phyloP scores from a whole-genome alignment of 1,139 yeast species.

The Yamadazyma spencermartinsiae region DNA sequence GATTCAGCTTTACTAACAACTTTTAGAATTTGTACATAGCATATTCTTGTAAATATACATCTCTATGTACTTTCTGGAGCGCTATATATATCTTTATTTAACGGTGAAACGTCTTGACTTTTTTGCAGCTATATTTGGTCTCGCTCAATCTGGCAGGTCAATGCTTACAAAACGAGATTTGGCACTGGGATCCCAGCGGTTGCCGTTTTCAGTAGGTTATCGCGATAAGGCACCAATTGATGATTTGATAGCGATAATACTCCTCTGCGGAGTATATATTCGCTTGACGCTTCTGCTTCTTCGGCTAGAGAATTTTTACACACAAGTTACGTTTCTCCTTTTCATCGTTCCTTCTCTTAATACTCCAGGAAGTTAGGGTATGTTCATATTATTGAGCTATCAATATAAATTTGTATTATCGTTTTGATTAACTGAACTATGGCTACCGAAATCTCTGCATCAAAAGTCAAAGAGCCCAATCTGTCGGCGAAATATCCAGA shows the following conservation, averaged over 20 bases:
- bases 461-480: slow-evolving; percentile 3
- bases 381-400: slow-evolving; percentile 11
- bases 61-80: not conserved
- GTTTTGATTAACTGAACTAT: slow-evolving; percentile 6
- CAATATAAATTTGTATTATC: slow-evolving; percentile 12
- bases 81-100: not conserved
- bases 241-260: not conserved
- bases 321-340: too few relatives aligned
- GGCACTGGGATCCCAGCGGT: not conserved
- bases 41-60: not conserved
- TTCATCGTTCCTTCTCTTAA: slow-evolving; percentile 4
- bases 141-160: not conserved
- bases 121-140: not conserved
- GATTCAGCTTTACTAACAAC: not conserved
- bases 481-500: slow-evolving; percentile 9
- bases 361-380: too few relatives aligned
- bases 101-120: not conserved
- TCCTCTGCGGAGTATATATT: not conserved
- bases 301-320: too few relatives aligned
- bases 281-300: too few relatives aligned
- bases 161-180: not conserved
- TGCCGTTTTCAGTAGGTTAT: not conserved
- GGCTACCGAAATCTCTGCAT: slow-evolving; percentile 1
- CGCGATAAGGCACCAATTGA: not conserved
- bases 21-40: slow-evolving; percentile 1